phyloP scores from a whole-genome alignment of 768 basidiomycete genomes.

The Phaffia tasmanica region DNA sequence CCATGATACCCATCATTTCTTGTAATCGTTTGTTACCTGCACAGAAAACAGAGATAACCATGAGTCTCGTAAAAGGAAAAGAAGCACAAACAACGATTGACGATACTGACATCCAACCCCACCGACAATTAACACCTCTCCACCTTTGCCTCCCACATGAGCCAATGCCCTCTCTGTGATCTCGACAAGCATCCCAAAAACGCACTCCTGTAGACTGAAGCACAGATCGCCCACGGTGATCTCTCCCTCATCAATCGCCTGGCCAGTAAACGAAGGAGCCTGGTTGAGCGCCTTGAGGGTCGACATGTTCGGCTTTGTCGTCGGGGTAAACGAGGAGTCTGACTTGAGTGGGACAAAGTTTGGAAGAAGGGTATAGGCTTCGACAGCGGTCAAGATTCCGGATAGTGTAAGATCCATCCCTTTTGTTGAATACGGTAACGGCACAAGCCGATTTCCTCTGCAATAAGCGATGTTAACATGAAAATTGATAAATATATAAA shows the following conservation, averaged over 20 bases:
- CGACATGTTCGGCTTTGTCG: slow-evolving; percentile 1
- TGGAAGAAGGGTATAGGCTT: slow-evolving; percentile 56
- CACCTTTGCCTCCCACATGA: slow-evolving; percentile 68
- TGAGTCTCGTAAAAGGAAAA: background rate
- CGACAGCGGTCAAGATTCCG: slow-evolving; percentile 79
- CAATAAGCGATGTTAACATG: background rate
- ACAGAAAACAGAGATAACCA: background rate
- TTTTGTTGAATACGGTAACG: slow-evolving; percentile 89
- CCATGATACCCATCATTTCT: slow-evolving; percentile 99
- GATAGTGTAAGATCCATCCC: slow-evolving; percentile 97
- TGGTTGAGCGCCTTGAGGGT: slow-evolving; percentile 11
- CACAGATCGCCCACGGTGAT: slow-evolving; percentile 95
- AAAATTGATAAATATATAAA: background rate
- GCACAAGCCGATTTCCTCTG: slow-evolving; percentile 71
- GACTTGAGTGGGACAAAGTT: slow-evolving; percentile 15
- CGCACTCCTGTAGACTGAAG: slow-evolving; percentile 91
- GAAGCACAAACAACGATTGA: background rate
- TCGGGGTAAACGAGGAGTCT: background rate
- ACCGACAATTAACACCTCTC: slow-evolving; percentile 91
- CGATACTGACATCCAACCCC: slow-evolving; percentile 88
- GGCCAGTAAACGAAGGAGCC: background rate
- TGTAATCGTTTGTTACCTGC: slow-evolving; percentile 84
- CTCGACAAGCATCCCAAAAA: slow-evolving; percentile 97
- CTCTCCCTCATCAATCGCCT: slow-evolving; percentile 46
- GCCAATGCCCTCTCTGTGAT: slow-evolving; percentile 99